These are phyloP conservation scores for Pachyrhizus erosus DNA, from an alignment of 306 rosid species.

Conservation along the genomic window DNA sequence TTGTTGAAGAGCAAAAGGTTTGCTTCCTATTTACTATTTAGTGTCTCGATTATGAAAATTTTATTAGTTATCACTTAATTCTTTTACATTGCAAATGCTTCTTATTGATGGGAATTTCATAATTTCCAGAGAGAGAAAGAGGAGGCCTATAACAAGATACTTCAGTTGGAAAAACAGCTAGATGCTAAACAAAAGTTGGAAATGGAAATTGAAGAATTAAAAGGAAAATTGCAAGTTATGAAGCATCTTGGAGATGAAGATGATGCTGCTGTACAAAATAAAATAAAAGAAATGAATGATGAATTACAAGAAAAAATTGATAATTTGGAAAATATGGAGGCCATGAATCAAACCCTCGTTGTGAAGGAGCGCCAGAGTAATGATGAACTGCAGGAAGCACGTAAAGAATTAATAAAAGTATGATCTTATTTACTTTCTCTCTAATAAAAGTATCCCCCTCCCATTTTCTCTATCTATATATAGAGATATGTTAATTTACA, in stretches of 20 bases:
- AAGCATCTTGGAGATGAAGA: constrained; percentile 92
- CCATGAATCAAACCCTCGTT: constrained; percentile 64
- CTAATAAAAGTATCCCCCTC: not conserved
- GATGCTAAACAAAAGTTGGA: constrained; percentile 92
- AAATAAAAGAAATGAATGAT: constrained; percentile 79
- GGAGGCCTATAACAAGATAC: constrained; percentile 80
- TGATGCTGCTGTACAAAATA: constrained; percentile 79
- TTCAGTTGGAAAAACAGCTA: constrained; percentile 82
- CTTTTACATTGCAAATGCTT: constrained; percentile 19
- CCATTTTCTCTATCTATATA: not conserved
- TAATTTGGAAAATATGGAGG: constrained; percentile 56
- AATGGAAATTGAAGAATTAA: constrained; percentile 93
- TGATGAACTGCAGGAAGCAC: constrained; percentile 92
- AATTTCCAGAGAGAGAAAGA: constrained; percentile 80
- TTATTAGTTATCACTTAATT: not conserved
- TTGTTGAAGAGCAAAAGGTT: constrained; percentile 94
- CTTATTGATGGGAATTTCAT: constrained; percentile 37
- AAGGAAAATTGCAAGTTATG: constrained; percentile 93
- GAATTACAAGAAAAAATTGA: constrained; percentile 68
- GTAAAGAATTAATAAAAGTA: constrained; percentile 72
- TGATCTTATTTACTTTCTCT: constrained; percentile 26
- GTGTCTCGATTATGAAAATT: constrained; percentile 29
- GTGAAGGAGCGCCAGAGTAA: constrained; percentile 90
- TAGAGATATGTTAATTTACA: not conserved
- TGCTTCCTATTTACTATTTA: constrained; percentile 17